Evolutionary conservation across 139 green algal species (phyloP).

Genomic region (Yamagishiella unicocca): DNA sequence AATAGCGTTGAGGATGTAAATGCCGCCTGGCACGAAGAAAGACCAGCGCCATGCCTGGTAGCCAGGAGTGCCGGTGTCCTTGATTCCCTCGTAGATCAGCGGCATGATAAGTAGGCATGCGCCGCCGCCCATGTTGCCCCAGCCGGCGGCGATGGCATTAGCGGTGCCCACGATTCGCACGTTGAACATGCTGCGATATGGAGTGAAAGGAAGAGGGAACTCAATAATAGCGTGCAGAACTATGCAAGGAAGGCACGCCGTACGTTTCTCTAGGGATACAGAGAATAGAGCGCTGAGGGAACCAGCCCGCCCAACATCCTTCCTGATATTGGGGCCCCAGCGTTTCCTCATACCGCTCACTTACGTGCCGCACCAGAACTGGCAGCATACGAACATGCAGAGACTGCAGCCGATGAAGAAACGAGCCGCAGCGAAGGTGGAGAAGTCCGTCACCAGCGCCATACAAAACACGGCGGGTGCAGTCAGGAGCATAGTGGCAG

Average conservation of each 20-base stretch:
- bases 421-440: slow-evolving; percentile 66
- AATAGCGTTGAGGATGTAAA: slow-evolving; percentile 80
- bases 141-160: slow-evolving; percentile 88
- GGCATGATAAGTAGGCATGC: slow-evolving; percentile 96
- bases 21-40: slow-evolving; percentile 82
- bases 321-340: too few species aligned
- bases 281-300: not conserved
- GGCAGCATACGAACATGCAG: slow-evolving; percentile 88
- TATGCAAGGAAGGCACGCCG: too few species aligned
- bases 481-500: slow-evolving; percentile 69
- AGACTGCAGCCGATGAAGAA: slow-evolving; percentile 86
- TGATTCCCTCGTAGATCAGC: slow-evolving; percentile 78
- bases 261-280: too few species aligned
- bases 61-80: slow-evolving; percentile 1
- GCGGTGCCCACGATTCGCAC: slow-evolving; percentile 89
- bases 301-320: too few species aligned
- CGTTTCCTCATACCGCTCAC: too few species aligned
- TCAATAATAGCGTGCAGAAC: slow-evolving; percentile 24
- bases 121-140: slow-evolving; percentile 93
- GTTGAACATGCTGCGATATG: slow-evolving; percentile 87
- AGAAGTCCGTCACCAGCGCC: slow-evolving; percentile 79
- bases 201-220: not conserved
- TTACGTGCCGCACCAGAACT: slow-evolving; percentile 85
- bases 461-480: slow-evolving; percentile 84
- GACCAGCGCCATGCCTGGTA: slow-evolving; percentile 72